Evolutionary conservation across 2,329 filamentous ascomycete species (phyloP).

Genomic region (Helotiales sp.): DNA sequence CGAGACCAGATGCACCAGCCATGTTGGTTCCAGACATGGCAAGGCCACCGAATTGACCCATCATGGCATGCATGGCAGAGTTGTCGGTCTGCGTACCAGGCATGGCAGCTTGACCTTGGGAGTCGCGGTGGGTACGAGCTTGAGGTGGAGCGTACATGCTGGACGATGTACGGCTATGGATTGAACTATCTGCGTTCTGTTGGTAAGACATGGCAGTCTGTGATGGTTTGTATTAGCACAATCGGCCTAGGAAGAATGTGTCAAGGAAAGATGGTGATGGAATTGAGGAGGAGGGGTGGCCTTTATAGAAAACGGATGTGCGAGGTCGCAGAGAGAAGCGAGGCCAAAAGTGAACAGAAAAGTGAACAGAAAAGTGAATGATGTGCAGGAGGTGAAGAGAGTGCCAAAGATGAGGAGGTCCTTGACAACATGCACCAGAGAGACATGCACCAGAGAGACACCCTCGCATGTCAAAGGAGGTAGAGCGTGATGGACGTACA

Average conservation of each 20-base stretch:
- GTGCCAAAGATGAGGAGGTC: neutral
- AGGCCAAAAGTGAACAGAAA: slow-evolving; percentile 13
- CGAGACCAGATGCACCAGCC: slow-evolving; percentile 39
- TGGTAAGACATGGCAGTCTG: slow-evolving; percentile 45
- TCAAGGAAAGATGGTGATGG: neutral
- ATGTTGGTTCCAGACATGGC: slow-evolving; percentile 45
- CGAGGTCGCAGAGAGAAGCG: neutral
- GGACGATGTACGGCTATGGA: slow-evolving; percentile 36
- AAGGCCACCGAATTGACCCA: slow-evolving; percentile 41
- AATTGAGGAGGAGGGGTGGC: slow-evolving; percentile 8
- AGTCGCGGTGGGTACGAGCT: slow-evolving; percentile 37
- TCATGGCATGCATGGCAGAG: slow-evolving; percentile 37
- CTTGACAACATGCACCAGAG: slow-evolving; percentile 11
- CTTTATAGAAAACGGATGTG: neutral
- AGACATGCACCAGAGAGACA: slow-evolving; percentile 3
- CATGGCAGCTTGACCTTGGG: slow-evolving; percentile 34
- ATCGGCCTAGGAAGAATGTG: slow-evolving; percentile 15
- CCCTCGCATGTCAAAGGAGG: neutral
- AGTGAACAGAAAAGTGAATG: slow-evolving; percentile 10
- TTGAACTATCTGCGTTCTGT: slow-evolving; percentile 39
- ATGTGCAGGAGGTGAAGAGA: neutral
- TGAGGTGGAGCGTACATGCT: slow-evolving; percentile 43
- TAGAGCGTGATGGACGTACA: slow-evolving; percentile 29
- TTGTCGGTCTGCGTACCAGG: slow-evolving; percentile 33
- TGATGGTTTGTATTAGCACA: slow-evolving; percentile 21